Evolutionary conservation across 192 early-diverging fungal genomes (phyloP).

Genomic region (Entophlyctis luteolus): DNA sequence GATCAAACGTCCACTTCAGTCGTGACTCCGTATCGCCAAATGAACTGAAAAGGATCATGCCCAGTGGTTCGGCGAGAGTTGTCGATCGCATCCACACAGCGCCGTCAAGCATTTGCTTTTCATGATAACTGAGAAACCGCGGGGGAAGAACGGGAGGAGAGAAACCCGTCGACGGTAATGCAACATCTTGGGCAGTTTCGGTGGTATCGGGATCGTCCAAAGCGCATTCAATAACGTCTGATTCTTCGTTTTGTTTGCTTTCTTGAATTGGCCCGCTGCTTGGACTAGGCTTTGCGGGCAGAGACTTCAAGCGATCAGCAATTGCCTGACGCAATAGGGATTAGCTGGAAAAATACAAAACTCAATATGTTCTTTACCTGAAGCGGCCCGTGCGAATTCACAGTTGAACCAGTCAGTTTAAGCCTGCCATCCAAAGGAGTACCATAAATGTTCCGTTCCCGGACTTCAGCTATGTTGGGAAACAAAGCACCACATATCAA

Average conservation of each 20-base stretch:
- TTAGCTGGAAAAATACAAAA: neutral
- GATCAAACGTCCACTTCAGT: neutral
- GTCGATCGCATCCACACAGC: constrained; percentile 40
- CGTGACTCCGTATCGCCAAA: constrained; percentile 2
- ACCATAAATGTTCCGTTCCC: constrained; percentile 39
- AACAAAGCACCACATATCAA: constrained; percentile 40
- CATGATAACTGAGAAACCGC: constrained; percentile 44
- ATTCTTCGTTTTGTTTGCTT: too few species aligned
- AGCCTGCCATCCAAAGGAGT: constrained; percentile 26
- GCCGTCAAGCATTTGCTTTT: constrained; percentile 46
- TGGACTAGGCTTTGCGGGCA: too few species aligned
- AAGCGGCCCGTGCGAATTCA: constrained; percentile 29
- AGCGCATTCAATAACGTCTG: too few species aligned
- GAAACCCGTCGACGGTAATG: neutral
- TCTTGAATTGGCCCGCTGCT: too few species aligned
- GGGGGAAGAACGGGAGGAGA: constrained; percentile 29
- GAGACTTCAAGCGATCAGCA: too few species aligned
- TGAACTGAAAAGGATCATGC: constrained; percentile 31
- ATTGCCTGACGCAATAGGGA: neutral
- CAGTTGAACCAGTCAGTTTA: constrained; percentile 32
- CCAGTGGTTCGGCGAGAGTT: constrained; percentile 33
- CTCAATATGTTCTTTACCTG: neutral
- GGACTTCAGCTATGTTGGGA: constrained; percentile 47
- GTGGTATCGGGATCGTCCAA: too few species aligned
- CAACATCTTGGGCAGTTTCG: too few species aligned